Evolutionary conservation across 371 early-diverging fungal genomes (phyloP).

Genomic region (Syncephalis fuscata): DNA sequence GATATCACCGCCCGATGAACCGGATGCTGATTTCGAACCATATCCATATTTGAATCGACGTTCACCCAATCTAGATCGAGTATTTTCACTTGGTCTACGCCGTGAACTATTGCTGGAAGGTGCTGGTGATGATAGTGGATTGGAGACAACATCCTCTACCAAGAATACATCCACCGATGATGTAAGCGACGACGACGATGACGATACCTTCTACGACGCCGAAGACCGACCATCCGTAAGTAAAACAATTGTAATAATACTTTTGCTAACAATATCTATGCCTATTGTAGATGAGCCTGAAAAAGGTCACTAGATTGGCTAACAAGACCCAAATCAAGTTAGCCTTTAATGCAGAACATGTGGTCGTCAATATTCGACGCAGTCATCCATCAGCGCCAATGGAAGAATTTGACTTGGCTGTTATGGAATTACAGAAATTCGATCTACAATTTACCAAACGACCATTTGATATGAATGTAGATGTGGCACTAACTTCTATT

Average conservation of each 20-base stretch:
- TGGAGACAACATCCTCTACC: conserved; percentile 8
- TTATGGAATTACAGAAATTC: conserved; percentile 54
- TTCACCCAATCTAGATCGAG: background rate
- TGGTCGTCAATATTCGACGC: no score
- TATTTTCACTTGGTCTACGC: background rate
- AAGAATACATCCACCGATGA: conserved; percentile 8
- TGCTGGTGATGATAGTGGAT: background rate
- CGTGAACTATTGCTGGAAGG: background rate
- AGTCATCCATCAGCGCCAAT: background rate
- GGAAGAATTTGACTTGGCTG: conserved; percentile 25
- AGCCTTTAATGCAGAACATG: no score
- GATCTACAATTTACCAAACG: conserved; percentile 46
- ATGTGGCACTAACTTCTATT: conserved; percentile 53
- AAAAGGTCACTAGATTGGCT: no score
- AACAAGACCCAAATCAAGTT: no score
- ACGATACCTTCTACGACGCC: conserved; percentile 12
- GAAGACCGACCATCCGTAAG: conserved; percentile 6
- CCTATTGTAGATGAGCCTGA: no score
- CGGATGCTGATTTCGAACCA: background rate
- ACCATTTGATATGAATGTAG: conserved; percentile 52
- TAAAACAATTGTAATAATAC: conserved; percentile 12
- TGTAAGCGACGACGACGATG: conserved; percentile 6
- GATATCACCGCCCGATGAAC: conserved; percentile 7
- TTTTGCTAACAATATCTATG: no score
- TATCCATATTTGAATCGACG: background rate